Percentiles rank a stretch among this genome's conserved stretches.
Conservation (phyloP, 768 basidiomycete genomes). For the Clitopilus hobsonii region DNA sequence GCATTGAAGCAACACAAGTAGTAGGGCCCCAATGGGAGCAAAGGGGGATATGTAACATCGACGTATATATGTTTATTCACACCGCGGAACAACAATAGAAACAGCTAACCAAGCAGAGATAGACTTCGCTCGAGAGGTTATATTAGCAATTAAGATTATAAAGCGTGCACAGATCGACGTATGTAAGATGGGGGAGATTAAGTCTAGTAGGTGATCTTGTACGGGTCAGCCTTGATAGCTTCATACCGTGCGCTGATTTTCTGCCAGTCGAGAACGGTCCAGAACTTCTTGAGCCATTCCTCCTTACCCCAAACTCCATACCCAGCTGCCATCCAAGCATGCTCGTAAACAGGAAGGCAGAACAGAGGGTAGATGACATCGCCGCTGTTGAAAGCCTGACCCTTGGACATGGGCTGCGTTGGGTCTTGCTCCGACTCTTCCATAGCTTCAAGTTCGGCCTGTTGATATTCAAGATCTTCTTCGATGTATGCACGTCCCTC, state of each 20-base stretch:
- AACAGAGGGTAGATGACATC: slow-evolving; percentile 68
- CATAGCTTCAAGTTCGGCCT: background rate
- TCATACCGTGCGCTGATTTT: slow-evolving; percentile 43
- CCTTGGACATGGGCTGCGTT: slow-evolving; percentile 12
- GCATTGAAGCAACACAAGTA: slow-evolving; percentile 49
- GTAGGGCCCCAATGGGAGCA: slow-evolving; percentile 6
- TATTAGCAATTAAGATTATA: background rate
- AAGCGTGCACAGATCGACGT: background rate
- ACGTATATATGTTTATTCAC: slow-evolving; percentile 7
- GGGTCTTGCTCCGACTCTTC: background rate
- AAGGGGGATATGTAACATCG: slow-evolving; percentile 8
- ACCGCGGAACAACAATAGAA: slow-evolving; percentile 3
- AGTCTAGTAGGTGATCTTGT: background rate
- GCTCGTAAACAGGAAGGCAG: slow-evolving; percentile 77
- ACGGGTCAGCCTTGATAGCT: background rate
- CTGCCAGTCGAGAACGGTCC: slow-evolving; percentile 77
- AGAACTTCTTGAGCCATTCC: slow-evolving; percentile 78
- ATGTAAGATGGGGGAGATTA: background rate
- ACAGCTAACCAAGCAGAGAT: background rate
- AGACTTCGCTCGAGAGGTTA: background rate
- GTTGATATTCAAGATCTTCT: background rate
- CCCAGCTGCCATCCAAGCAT: slow-evolving; percentile 80
- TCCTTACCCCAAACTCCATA: slow-evolving; percentile 93
- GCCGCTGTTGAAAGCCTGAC: slow-evolving; percentile 34
- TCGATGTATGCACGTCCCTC: background rate